These are phyloP conservation scores for Podospora pseudocomata DNA, from an alignment of 495 filamentous ascomycete species.

Conservation along the genomic window DNA sequence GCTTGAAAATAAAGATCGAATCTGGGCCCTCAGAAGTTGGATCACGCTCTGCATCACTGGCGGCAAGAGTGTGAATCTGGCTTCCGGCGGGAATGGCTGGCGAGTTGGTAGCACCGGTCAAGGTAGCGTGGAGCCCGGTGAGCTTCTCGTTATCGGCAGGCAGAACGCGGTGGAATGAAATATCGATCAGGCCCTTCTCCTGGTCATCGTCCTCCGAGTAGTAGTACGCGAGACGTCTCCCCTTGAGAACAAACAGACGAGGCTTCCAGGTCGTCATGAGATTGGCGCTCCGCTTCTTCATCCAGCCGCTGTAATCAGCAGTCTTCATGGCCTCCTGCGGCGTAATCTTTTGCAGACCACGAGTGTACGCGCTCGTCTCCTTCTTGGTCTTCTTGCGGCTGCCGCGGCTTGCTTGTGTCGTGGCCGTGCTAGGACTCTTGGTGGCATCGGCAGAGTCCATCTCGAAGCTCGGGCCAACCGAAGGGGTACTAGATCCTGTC, in stretches of 20 bases:
- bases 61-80: slow-evolving; percentile 53
- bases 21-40: slow-evolving; percentile 45
- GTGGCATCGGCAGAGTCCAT: slow-evolving; percentile 65
- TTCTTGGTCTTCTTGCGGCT: slow-evolving; percentile 72
- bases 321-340: slow-evolving; percentile 80
- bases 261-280: slow-evolving; percentile 97
- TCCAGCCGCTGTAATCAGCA: slow-evolving; percentile 96
- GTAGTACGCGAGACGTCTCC: slow-evolving; percentile 89
- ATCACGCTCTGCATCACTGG: slow-evolving; percentile 40
- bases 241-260: slow-evolving; percentile 87
- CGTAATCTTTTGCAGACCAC: slow-evolving; percentile 75
- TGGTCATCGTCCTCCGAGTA: slow-evolving; percentile 88
- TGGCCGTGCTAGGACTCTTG: slow-evolving; percentile 50
- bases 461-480: slow-evolving; percentile 73
- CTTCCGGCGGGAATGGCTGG: slow-evolving; percentile 68
- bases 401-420: slow-evolving; percentile 38
- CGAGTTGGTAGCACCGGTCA: slow-evolving; percentile 79
- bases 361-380: slow-evolving; percentile 87
- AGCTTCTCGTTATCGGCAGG: slow-evolving; percentile 91
- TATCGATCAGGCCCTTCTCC: slow-evolving; percentile 95
- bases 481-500: slow-evolving; percentile 84
- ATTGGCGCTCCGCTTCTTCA: slow-evolving; percentile 97
- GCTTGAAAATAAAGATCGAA: slow-evolving; percentile 93
- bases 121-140: slow-evolving; percentile 82
- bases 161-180: slow-evolving; percentile 91